Conservation (phyloP, 768 basidiomycete species). For the Mycena rebaudengoi region DNA sequence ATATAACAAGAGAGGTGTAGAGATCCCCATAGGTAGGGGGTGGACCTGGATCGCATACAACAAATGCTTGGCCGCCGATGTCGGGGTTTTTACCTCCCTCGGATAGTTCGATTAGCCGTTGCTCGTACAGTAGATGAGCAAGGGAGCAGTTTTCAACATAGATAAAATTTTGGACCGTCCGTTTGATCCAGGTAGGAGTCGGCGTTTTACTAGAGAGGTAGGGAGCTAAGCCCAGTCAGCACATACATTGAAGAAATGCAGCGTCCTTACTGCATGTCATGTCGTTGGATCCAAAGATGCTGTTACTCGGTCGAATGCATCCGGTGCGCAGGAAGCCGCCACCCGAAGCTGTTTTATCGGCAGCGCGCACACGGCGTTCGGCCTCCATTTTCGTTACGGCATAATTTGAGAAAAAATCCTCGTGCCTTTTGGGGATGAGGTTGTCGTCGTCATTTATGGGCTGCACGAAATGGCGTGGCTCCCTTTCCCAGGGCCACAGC, state of each 20-base stretch:
- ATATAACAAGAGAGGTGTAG: constrained; percentile 60
- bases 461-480: constrained; percentile 67
- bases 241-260: not conserved
- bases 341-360: constrained; percentile 33
- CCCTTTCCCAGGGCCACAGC: constrained; percentile 80
- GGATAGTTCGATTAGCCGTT: constrained; percentile 67
- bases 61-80: constrained; percentile 78
- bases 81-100: constrained; percentile 54
- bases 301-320: constrained; percentile 81
- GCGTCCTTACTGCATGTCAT: constrained; percentile 56
- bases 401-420: constrained; percentile 82
- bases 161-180: constrained; percentile 67
- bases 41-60: constrained; percentile 70
- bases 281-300: constrained; percentile 78
- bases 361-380: constrained; percentile 54
- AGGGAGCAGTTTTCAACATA: constrained; percentile 83
- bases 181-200: constrained; percentile 72
- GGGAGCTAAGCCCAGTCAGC: constrained; percentile 37
- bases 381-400: constrained; percentile 70
- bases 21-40: constrained; percentile 71
- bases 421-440: constrained; percentile 58
- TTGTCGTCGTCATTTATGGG: constrained; percentile 68
- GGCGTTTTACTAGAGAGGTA: constrained; percentile 65
- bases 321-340: constrained; percentile 64
- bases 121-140: constrained; percentile 79